phyloP scores from a whole-genome alignment of 495 filamentous ascomycete genomes.

The Neurospora tetrasperma region DNA sequence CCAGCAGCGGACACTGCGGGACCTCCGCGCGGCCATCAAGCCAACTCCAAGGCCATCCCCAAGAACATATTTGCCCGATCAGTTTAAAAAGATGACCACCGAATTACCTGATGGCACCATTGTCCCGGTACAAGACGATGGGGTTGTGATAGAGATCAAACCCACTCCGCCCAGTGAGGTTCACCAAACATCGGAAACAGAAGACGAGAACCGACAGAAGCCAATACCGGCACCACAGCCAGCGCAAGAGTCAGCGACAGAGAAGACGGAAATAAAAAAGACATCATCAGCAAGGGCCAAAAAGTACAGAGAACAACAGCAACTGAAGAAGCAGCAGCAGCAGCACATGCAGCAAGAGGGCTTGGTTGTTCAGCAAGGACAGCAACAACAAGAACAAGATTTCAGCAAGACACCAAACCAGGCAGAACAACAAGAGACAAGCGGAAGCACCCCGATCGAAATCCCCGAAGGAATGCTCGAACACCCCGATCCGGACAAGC shows the following conservation, averaged over 20 bases:
- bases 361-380: neutral
- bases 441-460: neutral
- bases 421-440: neutral
- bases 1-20: constrained; percentile 44
- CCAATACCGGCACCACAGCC: neutral
- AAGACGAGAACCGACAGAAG: constrained; percentile 9
- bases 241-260: neutral
- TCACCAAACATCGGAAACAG: constrained; percentile 10
- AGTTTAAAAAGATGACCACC: constrained; percentile 22
- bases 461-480: neutral
- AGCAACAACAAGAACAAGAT: neutral
- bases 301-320: neutral
- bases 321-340: neutral
- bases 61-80: constrained; percentile 33
- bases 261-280: neutral
- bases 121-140: constrained; percentile 15
- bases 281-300: neutral
- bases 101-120: constrained; percentile 29
- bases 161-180: constrained; percentile 18
- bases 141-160: constrained; percentile 21
- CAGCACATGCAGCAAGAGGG: neutral
- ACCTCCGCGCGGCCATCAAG: constrained; percentile 39
- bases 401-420: neutral
- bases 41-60: constrained; percentile 28
- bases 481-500: neutral